Evolutionary conservation across 768 basidiomycete species (phyloP).

Genomic region (Pilatotrama ljubarskyi): DNA sequence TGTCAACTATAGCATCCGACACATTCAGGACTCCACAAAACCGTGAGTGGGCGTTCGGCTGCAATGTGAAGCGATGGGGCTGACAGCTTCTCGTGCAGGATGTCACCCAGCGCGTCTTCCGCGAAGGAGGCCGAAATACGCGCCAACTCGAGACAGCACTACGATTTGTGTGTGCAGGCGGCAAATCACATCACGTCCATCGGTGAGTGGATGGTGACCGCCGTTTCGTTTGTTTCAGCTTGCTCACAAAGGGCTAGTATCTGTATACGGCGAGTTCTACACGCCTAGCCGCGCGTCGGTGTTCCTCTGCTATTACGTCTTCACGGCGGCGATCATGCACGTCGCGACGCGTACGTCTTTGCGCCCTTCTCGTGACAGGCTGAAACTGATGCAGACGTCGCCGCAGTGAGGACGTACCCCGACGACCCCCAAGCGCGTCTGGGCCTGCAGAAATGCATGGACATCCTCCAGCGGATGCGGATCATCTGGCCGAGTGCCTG

Average conservation of each 20-base stretch:
- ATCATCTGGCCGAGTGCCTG: slow-evolving; percentile 76
- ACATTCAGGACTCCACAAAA: slow-evolving; percentile 26
- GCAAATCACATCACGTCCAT: slow-evolving; percentile 80
- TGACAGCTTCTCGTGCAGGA: slow-evolving; percentile 4
- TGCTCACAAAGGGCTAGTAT: slow-evolving; percentile 38
- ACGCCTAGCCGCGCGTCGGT: slow-evolving; percentile 61
- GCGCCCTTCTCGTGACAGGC: not conserved
- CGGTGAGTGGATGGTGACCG: slow-evolving; percentile 39
- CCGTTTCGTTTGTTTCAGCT: not conserved
- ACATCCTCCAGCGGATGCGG: slow-evolving; percentile 63
- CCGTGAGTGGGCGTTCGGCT: slow-evolving; percentile 16
- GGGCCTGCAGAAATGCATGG: slow-evolving; percentile 68
- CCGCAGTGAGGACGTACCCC: slow-evolving; percentile 60
- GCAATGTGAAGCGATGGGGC: not conserved
- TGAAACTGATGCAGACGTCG: not conserved
- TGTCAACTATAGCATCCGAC: slow-evolving; percentile 31
- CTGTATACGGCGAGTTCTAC: slow-evolving; percentile 63
- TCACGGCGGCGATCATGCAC: slow-evolving; percentile 81
- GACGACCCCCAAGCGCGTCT: slow-evolving; percentile 67
- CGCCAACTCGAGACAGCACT: slow-evolving; percentile 58
- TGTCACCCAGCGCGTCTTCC: slow-evolving; percentile 20
- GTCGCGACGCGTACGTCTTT: slow-evolving; percentile 54
- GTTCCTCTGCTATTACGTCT: slow-evolving; percentile 77
- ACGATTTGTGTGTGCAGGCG: slow-evolving; percentile 72
- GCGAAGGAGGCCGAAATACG: slow-evolving; percentile 54